phyloP scores from a whole-genome alignment of 176 grass and related monocot species.

The Dendrocalamus sinicus region DNA sequence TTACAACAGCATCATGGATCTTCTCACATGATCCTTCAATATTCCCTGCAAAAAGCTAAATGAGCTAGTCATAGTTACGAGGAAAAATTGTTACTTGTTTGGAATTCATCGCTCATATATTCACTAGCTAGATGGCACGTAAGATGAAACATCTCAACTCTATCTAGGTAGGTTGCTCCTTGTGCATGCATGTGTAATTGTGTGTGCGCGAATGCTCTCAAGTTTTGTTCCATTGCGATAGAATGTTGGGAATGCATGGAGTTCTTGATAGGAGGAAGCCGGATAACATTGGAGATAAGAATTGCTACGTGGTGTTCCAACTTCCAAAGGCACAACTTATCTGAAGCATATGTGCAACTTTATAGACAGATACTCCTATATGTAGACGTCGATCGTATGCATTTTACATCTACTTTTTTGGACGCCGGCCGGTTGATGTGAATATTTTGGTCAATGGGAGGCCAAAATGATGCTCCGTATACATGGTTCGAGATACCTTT shows the following conservation, averaged over 20 bases:
- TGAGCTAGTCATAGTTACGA: neutral
- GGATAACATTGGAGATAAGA: conserved; percentile 57
- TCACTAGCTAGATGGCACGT: neutral
- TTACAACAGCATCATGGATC: no score
- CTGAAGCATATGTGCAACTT: conserved; percentile 37
- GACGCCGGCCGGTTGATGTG: neutral
- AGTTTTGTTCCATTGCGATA: neutral
- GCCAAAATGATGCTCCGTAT: conserved; percentile 13
- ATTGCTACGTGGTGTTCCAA: conserved; percentile 43
- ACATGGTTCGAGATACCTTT: neutral
- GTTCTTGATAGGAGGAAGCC: neutral
- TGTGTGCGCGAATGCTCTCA: neutral
- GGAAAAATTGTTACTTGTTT: no score
- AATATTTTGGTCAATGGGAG: neutral
- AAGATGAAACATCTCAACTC: neutral
- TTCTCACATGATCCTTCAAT: neutral
- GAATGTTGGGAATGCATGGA: neutral
- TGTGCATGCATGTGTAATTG: neutral
- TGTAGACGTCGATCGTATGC: neutral
- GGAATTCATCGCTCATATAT: neutral
- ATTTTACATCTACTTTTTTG: conserved; percentile 29
- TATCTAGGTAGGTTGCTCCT: neutral
- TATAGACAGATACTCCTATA: neutral
- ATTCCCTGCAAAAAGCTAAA: neutral
- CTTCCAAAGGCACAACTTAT: conserved; percentile 26